Conservation (phyloP, 2,329 filamentous ascomycete genomes). For the Pestalotiopsis sp. region DNA sequence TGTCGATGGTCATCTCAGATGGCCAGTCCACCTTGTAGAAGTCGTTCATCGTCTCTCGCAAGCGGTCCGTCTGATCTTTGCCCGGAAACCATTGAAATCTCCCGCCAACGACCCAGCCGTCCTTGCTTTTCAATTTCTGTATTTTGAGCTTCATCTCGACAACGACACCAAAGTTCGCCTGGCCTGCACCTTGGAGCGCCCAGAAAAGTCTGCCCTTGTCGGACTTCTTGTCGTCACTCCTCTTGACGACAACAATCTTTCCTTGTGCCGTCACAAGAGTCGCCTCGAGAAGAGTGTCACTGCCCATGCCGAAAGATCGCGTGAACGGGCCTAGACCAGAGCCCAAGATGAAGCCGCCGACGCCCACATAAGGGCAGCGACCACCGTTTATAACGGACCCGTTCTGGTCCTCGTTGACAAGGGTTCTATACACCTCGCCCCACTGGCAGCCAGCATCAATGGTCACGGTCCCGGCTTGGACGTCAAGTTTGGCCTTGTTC, state of each 20-base stretch:
- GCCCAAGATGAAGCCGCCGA: constrained; percentile 40
- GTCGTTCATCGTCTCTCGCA: constrained; percentile 24
- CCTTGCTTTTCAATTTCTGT: constrained; percentile 12
- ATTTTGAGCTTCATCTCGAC: constrained; percentile 31
- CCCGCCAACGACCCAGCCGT: constrained; percentile 25
- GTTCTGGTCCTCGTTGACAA: constrained; percentile 26
- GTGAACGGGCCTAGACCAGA: constrained; percentile 40
- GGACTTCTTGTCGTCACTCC: constrained; percentile 19
- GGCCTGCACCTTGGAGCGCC: constrained; percentile 41
- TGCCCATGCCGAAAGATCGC: constrained; percentile 35
- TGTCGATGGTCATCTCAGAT: constrained; percentile 30
- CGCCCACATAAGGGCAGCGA: constrained; percentile 37
- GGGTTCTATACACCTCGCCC: constrained; percentile 33
- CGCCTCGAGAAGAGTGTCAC: constrained; percentile 36
- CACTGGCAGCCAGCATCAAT: constrained; percentile 31
- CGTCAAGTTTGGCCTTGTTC: constrained; percentile 29
- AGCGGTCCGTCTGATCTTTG: constrained; percentile 13
- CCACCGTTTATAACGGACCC: constrained; percentile 32
- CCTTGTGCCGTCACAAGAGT: constrained; percentile 36
- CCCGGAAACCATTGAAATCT: constrained; percentile 24
- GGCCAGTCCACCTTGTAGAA: constrained; percentile 30
- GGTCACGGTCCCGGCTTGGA: constrained; percentile 17
- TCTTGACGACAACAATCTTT: constrained; percentile 20
- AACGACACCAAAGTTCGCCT: constrained; percentile 43
- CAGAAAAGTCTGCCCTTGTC: constrained; percentile 36